phyloP scores from a whole-genome alignment of 192 early-diverging fungal species.

The Coemansia sp. region DNA sequence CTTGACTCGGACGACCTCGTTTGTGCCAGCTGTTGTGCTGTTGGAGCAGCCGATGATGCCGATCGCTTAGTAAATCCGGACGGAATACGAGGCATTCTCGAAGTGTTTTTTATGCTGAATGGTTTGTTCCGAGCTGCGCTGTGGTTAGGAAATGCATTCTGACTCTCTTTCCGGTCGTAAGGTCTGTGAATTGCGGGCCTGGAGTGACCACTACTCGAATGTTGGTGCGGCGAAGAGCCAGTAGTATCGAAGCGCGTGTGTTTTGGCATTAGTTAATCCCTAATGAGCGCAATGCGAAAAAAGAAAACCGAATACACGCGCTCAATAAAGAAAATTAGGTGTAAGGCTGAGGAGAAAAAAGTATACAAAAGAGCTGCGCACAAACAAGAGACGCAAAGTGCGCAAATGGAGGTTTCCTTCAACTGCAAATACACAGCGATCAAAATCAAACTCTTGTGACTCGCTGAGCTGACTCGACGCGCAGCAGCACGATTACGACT shows the following conservation, averaged over 20 bases:
- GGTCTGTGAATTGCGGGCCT: neutral
- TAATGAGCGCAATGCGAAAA: neutral
- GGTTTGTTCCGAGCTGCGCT: neutral
- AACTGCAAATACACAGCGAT: too few relatives aligned
- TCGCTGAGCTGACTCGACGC: too few relatives aligned
- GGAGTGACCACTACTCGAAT: neutral
- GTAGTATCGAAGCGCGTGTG: neutral
- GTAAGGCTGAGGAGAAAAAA: neutral
- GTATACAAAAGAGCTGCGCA: too few relatives aligned
- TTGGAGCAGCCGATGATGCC: neutral
- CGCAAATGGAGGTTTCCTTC: too few relatives aligned
- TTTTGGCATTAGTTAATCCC: neutral
- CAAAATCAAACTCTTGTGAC: too few relatives aligned
- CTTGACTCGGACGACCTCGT: neutral
- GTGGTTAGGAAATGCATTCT: neutral
- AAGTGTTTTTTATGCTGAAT: neutral
- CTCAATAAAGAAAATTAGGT: neutral
- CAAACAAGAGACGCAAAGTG: too few relatives aligned
- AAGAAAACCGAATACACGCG: neutral
- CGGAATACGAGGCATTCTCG: neutral
- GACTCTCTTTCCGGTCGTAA: neutral
- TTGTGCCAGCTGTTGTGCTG: neutral
- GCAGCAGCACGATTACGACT: too few relatives aligned
- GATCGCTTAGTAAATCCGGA: neutral
- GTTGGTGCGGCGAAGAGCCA: neutral